Conservation (phyloP, 345 rosid species). For the Salix suchowensis region DNA sequence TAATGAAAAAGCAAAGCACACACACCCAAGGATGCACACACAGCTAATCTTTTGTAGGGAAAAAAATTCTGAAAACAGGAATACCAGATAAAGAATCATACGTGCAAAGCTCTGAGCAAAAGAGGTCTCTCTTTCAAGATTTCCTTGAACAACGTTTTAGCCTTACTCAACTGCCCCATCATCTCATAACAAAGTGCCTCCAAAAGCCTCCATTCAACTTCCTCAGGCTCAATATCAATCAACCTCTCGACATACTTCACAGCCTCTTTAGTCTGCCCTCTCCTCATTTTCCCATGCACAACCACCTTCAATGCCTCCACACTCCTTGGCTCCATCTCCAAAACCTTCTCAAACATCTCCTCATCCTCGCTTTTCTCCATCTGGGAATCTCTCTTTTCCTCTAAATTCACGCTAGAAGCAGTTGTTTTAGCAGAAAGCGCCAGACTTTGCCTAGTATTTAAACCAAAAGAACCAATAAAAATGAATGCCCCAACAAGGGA, state of each 20-base stretch:
- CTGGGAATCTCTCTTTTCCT: slow-evolving; percentile 31
- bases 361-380: slow-evolving; percentile 41
- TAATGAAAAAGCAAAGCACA: neutral
- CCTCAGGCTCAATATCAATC: slow-evolving; percentile 55
- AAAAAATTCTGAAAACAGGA: neutral
- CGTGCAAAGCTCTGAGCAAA: slow-evolving; percentile 84
- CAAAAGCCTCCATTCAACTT: slow-evolving; percentile 88
- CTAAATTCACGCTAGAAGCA: slow-evolving; percentile 14
- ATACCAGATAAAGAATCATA: slow-evolving; percentile 29
- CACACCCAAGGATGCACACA: neutral
- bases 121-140: slow-evolving; percentile 70
- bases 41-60: neutral
- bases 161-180: slow-evolving; percentile 60
- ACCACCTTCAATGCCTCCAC: slow-evolving; percentile 68
- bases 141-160: slow-evolving; percentile 59
- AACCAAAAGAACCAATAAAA: slow-evolving; percentile 41
- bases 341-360: slow-evolving; percentile 52
- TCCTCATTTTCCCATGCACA: slow-evolving; percentile 74
- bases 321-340: slow-evolving; percentile 65
- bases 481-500: slow-evolving; percentile 57
- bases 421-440: slow-evolving; percentile 37
- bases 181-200: slow-evolving; percentile 81
- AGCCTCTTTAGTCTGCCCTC: slow-evolving; percentile 59
- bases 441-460: slow-evolving; percentile 37
- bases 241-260: slow-evolving; percentile 57